phyloP scores from a whole-genome alignment of 768 basidiomycete genomes.

The Lyophyllum shimeji region DNA sequence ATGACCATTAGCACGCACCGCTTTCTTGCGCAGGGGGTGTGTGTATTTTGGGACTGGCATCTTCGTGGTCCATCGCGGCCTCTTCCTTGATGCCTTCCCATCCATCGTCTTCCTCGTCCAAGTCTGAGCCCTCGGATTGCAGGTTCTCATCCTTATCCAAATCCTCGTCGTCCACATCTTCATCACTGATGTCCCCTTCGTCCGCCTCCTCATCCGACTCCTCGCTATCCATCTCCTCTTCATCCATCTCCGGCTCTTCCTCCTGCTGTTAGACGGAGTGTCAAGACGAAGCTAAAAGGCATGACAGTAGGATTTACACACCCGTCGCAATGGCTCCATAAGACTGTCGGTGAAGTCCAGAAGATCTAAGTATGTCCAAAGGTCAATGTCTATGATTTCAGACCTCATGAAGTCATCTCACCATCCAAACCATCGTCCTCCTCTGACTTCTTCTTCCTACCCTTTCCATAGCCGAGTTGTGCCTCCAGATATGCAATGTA shows the following conservation, averaged over 20 bases:
- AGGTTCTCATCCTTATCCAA: not conserved
- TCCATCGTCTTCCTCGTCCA: slow-evolving; percentile 27
- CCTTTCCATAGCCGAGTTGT: slow-evolving; percentile 60
- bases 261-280: no score
- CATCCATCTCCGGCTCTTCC: not conserved
- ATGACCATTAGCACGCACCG: not conserved
- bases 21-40: not conserved
- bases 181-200: no score
- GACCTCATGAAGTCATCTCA: slow-evolving; percentile 28
- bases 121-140: not conserved
- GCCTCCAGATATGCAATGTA: slow-evolving; percentile 85
- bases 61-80: slow-evolving; percentile 16
- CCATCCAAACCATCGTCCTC: slow-evolving; percentile 87
- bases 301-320: not conserved
- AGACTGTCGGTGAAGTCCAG: slow-evolving; percentile 50
- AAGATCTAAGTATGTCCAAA: slow-evolving; percentile 39
- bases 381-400: not conserved
- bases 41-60: not conserved
- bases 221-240: not conserved
- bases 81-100: slow-evolving; percentile 37
- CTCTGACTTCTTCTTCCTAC: slow-evolving; percentile 39
- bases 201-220: not conserved
- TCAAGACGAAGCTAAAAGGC: slow-evolving; percentile 8
- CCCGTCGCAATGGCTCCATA: slow-evolving; percentile 14
- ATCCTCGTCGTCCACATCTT: slow-evolving; percentile 8